Evolutionary conservation across 2,329 filamentous ascomycete genomes (phyloP).

Genomic region (Coniochaeta sp.): DNA sequence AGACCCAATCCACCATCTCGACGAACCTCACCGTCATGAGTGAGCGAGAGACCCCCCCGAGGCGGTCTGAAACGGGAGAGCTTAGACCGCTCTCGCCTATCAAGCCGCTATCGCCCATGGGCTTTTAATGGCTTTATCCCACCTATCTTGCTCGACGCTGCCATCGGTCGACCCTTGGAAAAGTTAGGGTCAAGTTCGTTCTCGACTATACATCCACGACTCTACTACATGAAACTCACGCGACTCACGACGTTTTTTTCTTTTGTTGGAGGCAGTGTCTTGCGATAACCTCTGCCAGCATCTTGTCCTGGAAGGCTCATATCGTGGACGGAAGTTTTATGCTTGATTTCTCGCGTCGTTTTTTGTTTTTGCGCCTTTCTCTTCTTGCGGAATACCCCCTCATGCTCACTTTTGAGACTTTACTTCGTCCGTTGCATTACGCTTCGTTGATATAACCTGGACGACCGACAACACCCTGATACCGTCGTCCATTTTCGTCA

Average conservation of each 20-base stretch:
- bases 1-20: conserved; percentile 36
- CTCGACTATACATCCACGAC: not conserved
- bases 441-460: not conserved
- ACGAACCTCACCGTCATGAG: conserved; percentile 39
- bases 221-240: conserved; percentile 8
- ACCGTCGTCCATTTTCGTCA: not conserved
- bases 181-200: not conserved
- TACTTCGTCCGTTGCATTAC: not conserved
- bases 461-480: not conserved
- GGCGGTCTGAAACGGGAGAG: conserved; percentile 28
- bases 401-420: not conserved
- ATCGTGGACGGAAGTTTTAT: not conserved
- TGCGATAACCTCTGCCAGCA: not conserved
- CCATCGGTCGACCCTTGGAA: not conserved
- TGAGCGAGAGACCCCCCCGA: conserved; percentile 28
- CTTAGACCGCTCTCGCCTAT: conserved; percentile 57
- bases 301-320: not conserved
- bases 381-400: not conserved
- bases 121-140: conserved; percentile 32
- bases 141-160: not conserved
- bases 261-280: not conserved
- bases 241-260: conserved; percentile 5
- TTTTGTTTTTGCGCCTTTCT: not conserved
- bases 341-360: not conserved
- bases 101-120: conserved; percentile 57